These are phyloP conservation scores for Luffa acutangula DNA, from an alignment of 306 rosid species.

Conservation along the genomic window DNA sequence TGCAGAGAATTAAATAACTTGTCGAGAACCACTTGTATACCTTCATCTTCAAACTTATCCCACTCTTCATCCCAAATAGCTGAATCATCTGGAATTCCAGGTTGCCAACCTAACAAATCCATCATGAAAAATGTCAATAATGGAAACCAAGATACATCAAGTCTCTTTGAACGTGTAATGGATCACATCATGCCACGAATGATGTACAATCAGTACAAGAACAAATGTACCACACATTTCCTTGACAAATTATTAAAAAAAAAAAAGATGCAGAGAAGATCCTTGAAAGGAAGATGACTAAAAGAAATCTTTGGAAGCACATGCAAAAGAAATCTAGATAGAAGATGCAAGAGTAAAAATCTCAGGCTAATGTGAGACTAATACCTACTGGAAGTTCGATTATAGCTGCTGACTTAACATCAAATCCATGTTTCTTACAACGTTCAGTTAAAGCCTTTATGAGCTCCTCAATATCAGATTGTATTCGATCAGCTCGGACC, in stretches of 20 bases:
- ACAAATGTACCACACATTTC: neutral
- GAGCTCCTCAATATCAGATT: conserved; percentile 79
- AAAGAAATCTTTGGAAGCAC: neutral
- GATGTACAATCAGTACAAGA: neutral
- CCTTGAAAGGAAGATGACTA: neutral
- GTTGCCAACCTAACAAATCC: conserved; percentile 76
- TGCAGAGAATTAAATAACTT: conserved; percentile 1
- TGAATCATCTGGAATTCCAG: conserved; percentile 67
- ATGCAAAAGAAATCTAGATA: neutral
- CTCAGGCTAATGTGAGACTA: neutral
- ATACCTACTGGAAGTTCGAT: conserved; percentile 80
- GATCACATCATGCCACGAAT: neutral
- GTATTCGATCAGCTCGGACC: conserved; percentile 95
- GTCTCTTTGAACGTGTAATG: neutral
- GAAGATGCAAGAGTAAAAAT: neutral
- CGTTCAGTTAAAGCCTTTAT: conserved; percentile 65
- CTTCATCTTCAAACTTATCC: conserved; percentile 99
- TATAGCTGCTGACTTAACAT: conserved; percentile 55
- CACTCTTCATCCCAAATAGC: conserved; percentile 97
- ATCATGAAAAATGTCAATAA: conserved; percentile 18
- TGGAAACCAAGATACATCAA: conserved; percentile 15
- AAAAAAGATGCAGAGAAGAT: neutral
- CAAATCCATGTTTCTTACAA: conserved; percentile 79
- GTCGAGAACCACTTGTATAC: conserved; percentile 17
- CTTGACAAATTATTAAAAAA: neutral